phyloP scores from a whole-genome alignment of 2,329 filamentous ascomycete genomes.

The Colletotrichum sp. region DNA sequence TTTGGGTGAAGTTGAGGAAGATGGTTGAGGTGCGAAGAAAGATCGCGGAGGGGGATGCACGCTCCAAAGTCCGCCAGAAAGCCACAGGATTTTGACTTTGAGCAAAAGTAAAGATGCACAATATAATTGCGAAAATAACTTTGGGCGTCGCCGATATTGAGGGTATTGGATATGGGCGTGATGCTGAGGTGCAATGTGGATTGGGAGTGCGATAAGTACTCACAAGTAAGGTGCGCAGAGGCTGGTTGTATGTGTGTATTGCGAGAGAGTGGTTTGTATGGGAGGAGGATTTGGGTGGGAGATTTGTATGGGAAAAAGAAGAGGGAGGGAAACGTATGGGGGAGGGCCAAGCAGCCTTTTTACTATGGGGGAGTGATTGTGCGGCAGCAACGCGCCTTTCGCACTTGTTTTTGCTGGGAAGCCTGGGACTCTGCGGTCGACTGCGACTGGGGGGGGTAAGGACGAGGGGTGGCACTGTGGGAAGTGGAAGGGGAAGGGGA shows the following conservation, averaged over 20 bases:
- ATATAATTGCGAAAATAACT: not conserved
- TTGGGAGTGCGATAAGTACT: constrained; percentile 52
- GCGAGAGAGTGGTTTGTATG: constrained; percentile 54
- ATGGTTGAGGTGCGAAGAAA: not conserved
- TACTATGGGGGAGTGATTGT: constrained; percentile 70
- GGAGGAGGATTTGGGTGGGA: constrained; percentile 57
- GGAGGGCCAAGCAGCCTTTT: constrained; percentile 64
- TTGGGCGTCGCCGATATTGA: not conserved
- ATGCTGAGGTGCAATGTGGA: constrained; percentile 37
- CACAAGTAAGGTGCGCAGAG: constrained; percentile 38
- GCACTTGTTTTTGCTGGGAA: constrained; percentile 30
- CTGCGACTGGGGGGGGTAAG: constrained; percentile 12
- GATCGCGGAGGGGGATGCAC: constrained; percentile 14
- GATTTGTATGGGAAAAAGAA: constrained; percentile 67
- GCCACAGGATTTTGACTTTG: not conserved
- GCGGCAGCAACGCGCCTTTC: constrained; percentile 43
- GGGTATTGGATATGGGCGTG: constrained; percentile 30
- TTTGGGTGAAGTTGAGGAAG: not conserved
- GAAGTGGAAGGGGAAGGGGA: constrained; percentile 21
- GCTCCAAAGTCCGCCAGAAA: not conserved
- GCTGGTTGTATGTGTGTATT: constrained; percentile 46
- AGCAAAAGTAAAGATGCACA: not conserved
- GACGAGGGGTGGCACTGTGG: constrained; percentile 29
- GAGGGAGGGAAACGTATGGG: constrained; percentile 61
- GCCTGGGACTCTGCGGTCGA: constrained; percentile 11